A percentile compares a stretch with the other conserved stretches of the same genome.
phyloP scores from a whole-genome alignment of 179 eudicot species.

The Gypsophila paniculata region DNA sequence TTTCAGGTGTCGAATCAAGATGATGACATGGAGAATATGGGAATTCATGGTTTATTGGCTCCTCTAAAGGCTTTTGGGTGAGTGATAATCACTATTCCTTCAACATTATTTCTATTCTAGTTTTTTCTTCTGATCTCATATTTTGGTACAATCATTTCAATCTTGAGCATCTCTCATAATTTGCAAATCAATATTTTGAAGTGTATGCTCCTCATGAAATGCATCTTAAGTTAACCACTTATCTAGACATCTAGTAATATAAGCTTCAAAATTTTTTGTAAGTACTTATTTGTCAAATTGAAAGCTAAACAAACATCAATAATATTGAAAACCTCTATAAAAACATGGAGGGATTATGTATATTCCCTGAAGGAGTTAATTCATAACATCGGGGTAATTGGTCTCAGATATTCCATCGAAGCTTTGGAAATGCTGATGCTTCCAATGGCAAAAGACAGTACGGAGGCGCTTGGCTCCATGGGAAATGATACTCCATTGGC shows the following conservation, averaged over 20 bases:
- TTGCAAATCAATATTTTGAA: too few relatives aligned
- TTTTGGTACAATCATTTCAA: background rate
- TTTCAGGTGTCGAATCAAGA: conserved; percentile 63
- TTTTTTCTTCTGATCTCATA: background rate
- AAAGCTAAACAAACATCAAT: background rate
- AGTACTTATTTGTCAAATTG: background rate
- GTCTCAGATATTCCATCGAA: conserved; percentile 75
- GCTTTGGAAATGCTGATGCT: conserved; percentile 89
- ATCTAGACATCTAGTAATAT: background rate
- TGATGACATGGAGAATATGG: conserved; percentile 76
- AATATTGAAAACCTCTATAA: too few relatives aligned
- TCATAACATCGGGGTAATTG: conserved; percentile 8
- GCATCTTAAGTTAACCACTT: background rate
- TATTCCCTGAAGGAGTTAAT: background rate
- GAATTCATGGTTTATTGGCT: conserved; percentile 79
- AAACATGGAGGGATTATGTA: background rate
- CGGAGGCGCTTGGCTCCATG: conserved; percentile 99
- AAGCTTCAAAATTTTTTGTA: too few relatives aligned
- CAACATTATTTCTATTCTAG: background rate
- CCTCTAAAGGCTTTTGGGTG: conserved; percentile 98
- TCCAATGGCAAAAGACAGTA: conserved; percentile 96
- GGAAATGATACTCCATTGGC: conserved; percentile 98
- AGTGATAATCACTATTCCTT: conserved; percentile 21
- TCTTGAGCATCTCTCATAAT: background rate
- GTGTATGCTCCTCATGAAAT: background rate